Conservation (phyloP, 208 protist species). For the Endotrypanum monterogeii region DNA sequence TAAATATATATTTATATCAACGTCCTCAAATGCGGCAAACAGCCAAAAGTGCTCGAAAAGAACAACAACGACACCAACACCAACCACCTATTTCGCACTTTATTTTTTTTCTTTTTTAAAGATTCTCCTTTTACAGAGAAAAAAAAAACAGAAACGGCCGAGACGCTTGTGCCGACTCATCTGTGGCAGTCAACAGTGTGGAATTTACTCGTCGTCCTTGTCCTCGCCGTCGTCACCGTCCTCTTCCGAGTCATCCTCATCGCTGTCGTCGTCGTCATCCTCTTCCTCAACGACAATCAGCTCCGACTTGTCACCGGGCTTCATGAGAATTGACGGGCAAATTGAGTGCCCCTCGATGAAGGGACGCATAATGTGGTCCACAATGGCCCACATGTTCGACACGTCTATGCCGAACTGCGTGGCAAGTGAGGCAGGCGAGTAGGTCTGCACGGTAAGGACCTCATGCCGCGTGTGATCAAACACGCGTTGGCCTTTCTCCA, state of each 20-base stretch:
- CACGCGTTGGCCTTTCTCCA: slow-evolving; percentile 30
- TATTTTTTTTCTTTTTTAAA: too few relatives aligned
- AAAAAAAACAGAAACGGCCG: too few relatives aligned
- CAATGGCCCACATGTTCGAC: slow-evolving; percentile 81
- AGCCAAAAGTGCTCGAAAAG: too few relatives aligned
- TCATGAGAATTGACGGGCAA: slow-evolving; percentile 58
- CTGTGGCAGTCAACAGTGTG: too few relatives aligned
- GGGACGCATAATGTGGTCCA: slow-evolving; percentile 64
- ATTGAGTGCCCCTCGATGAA: slow-evolving; percentile 56
- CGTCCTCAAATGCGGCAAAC: neutral
- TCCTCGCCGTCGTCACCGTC: slow-evolving; percentile 52
- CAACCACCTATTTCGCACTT: too few relatives aligned
- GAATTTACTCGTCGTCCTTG: slow-evolving; percentile 49
- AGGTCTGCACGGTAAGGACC: slow-evolving; percentile 62
- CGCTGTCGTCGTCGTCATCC: slow-evolving; percentile 77
- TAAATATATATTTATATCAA: slow-evolving; percentile 2
- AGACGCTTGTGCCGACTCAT: too few relatives aligned
- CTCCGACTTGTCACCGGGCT: slow-evolving; percentile 56
- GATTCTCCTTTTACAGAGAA: too few relatives aligned
- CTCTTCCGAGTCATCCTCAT: slow-evolving; percentile 67
- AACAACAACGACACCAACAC: too few relatives aligned
- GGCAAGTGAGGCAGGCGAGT: slow-evolving; percentile 52
- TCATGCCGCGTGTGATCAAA: slow-evolving; percentile 54
- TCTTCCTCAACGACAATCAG: slow-evolving; percentile 51
- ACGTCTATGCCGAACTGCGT: slow-evolving; percentile 71